phyloP scores from a whole-genome alignment of 345 rosid genomes.

The Populus deltoides region DNA sequence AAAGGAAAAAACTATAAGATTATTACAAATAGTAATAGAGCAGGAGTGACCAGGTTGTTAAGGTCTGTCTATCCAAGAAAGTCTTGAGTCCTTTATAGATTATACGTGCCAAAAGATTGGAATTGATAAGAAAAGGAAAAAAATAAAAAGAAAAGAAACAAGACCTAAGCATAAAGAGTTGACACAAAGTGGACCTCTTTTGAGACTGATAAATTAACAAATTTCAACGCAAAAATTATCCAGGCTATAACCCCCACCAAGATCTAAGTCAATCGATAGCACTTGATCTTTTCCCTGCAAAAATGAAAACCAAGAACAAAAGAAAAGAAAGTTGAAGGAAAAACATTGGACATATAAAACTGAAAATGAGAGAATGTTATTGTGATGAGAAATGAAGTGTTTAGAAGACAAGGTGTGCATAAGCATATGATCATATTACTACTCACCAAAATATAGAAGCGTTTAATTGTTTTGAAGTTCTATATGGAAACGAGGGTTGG shows the following conservation, averaged over 20 bases:
- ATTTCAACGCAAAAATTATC: slow-evolving; percentile 8
- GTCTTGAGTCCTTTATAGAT: not conserved
- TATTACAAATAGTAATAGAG: slow-evolving; percentile 18
- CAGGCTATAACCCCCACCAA: slow-evolving; percentile 22
- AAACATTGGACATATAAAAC: not conserved
- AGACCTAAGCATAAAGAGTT: slow-evolving; percentile 2
- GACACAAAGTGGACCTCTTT: slow-evolving; percentile 24
- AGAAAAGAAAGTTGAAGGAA: not conserved
- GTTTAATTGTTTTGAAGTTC: not conserved
- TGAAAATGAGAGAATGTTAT: not conserved
- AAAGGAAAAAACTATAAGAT: slow-evolving; percentile 4
- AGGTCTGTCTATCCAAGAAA: slow-evolving; percentile 10
- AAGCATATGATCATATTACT: not conserved
- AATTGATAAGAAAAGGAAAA: not conserved
- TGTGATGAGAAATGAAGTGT: not conserved
- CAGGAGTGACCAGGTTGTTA: slow-evolving; percentile 1
- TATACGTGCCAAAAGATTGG: slow-evolving; percentile 22
- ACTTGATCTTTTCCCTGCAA: not conserved
- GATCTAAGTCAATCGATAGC: slow-evolving; percentile 8
- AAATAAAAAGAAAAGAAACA: not conserved
- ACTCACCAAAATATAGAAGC: not conserved
- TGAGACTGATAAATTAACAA: not conserved
- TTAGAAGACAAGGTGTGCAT: not conserved
- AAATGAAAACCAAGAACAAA: not conserved
- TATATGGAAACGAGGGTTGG: not conserved